phyloP scores from a whole-genome alignment of 225 moss, liverwort and hornwort species.

The Thuidium tamariscinum region DNA sequence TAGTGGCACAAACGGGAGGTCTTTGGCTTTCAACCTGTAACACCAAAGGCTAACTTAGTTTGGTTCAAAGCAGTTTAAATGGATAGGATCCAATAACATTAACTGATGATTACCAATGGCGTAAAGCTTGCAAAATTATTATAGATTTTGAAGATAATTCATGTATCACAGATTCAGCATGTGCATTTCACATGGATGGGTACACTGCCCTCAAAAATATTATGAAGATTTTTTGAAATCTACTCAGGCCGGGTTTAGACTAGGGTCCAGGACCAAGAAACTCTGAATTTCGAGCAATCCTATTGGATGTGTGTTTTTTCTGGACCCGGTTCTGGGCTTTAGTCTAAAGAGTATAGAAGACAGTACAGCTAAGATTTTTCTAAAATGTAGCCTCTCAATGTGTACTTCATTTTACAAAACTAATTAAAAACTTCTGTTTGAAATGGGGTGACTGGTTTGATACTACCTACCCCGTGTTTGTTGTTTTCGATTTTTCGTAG shows the following conservation, averaged over 20 bases:
- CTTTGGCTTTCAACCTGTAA: conserved; percentile 33
- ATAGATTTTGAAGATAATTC: neutral
- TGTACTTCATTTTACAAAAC: neutral
- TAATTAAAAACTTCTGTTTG: neutral
- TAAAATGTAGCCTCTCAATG: neutral
- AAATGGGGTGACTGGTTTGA: neutral
- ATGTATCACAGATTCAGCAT: neutral
- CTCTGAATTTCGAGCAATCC: too few relatives aligned
- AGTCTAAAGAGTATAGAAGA: too few relatives aligned
- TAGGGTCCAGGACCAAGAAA: too few relatives aligned
- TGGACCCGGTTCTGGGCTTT: too few relatives aligned
- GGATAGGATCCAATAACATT: neutral
- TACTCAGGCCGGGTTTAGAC: too few relatives aligned
- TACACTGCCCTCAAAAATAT: neutral
- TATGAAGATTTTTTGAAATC: neutral
- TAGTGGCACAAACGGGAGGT: conserved; percentile 46
- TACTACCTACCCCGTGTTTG: neutral
- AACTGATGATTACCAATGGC: neutral
- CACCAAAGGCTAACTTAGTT: neutral
- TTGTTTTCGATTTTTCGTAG: neutral
- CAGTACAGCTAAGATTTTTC: neutral
- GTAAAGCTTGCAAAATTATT: neutral
- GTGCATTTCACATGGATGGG: neutral
- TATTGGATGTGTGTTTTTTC: too few relatives aligned
- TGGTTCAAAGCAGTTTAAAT: neutral